Evolutionary conservation across 352 stramenopile species (phyloP).

Genomic region (Pythium dissimile): DNA sequence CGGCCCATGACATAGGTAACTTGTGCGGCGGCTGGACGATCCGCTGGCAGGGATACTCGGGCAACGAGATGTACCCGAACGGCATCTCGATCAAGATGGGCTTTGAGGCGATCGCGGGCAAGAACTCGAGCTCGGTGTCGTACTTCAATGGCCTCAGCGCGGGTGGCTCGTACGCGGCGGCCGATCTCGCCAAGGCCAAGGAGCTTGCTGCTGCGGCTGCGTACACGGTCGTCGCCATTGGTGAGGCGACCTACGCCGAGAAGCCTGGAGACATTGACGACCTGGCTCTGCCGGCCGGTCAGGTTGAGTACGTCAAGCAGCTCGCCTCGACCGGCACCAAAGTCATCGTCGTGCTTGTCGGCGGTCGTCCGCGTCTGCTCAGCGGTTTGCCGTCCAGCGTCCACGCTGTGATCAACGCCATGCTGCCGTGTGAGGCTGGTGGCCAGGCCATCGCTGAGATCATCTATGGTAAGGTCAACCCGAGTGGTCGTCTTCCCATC

Average conservation of each 20-base stretch:
- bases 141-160: constrained; percentile 57
- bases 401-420: constrained; percentile 73
- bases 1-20: constrained; percentile 66
- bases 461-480: constrained; percentile 73
- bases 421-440: constrained; percentile 73
- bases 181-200: constrained; percentile 54
- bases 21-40: constrained; percentile 79
- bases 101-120: constrained; percentile 31
- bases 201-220: constrained; percentile 35
- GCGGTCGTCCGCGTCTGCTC: constrained; percentile 78
- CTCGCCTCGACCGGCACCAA: constrained; percentile 66
- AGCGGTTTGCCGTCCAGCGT: constrained; percentile 47
- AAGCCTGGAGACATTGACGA: constrained; percentile 87
- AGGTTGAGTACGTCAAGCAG: constrained; percentile 70
- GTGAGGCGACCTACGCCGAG: constrained; percentile 77
- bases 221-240: constrained; percentile 77
- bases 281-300: constrained; percentile 50
- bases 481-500: constrained; percentile 73
- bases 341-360: constrained; percentile 72
- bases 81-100: constrained; percentile 56
- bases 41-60: constrained; percentile 81
- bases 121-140: constrained; percentile 18
- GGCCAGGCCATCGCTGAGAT: constrained; percentile 83
- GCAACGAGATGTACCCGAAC: constrained; percentile 58
- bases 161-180: constrained; percentile 46